These are phyloP conservation scores for Lanmaoa rubissima DNA, from an alignment of 768 basidiomycete species.

Conservation along the genomic window DNA sequence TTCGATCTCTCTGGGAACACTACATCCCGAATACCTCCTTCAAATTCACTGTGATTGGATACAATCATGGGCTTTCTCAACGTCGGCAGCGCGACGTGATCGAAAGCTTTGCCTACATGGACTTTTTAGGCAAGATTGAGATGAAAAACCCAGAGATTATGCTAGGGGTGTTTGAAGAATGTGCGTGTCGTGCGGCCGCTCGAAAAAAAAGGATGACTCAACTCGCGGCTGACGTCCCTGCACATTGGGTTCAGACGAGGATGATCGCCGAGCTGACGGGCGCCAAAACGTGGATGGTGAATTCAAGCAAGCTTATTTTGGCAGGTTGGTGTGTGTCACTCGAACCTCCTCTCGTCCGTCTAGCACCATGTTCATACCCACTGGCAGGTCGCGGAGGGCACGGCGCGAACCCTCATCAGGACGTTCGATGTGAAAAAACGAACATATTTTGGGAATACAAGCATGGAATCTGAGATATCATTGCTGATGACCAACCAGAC, in stretches of 20 bases:
- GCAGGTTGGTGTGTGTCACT: constrained; percentile 74
- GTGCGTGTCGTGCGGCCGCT: constrained; percentile 41
- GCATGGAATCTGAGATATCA: constrained; percentile 96
- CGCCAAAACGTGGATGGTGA: constrained; percentile 62
- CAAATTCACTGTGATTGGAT: constrained; percentile 73
- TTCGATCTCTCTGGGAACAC: constrained; percentile 50
- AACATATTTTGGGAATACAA: constrained; percentile 90
- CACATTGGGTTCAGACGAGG: constrained; percentile 40
- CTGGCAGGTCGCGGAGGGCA: constrained; percentile 54
- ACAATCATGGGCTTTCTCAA: constrained; percentile 73
- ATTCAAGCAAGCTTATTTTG: constrained; percentile 75
- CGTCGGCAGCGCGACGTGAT: constrained; percentile 63
- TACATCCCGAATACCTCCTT: constrained; percentile 71
- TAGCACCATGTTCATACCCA: neutral
- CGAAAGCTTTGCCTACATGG: constrained; percentile 85
- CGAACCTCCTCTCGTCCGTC: neutral
- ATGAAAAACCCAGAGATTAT: constrained; percentile 76
- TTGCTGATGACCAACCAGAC: constrained; percentile 97
- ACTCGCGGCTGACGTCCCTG: neutral
- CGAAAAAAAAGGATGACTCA: neutral
- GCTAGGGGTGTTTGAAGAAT: constrained; percentile 83
- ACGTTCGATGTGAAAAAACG: constrained; percentile 89
- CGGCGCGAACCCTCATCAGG: constrained; percentile 63
- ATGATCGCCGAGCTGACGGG: constrained; percentile 45
- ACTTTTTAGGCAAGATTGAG: constrained; percentile 74